Base-by-base conservation (phyloP, 2,329 filamentous ascomycete genomes). In the Monilinia aucupariae region DNA sequence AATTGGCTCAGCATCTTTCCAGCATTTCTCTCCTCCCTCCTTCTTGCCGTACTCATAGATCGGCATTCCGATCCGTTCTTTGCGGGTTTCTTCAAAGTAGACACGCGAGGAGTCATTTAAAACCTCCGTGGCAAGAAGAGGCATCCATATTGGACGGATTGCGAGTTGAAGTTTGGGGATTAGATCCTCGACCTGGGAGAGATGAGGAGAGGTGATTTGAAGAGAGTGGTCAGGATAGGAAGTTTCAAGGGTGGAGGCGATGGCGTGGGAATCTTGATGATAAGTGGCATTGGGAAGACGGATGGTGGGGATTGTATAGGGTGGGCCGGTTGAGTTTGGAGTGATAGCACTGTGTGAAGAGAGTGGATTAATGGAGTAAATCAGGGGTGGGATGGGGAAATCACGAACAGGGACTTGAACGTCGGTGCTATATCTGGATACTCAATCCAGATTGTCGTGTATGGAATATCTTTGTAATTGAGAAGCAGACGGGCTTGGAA, bases 361-460 rank as follows among this genome's bases (percentile, higher is more conserved):
- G 55, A 61, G 49, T 49, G 47, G 45, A 10, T 51, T 48, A 56
- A 47, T 53, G 60, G 48, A n/a, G 22, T 41, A 47, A 47, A 61
- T 41, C 41, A 20, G 39, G 51, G 34, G 13, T 8, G 17, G 20
- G 25, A 4, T 17, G 32, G n/a, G n/a, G 27, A 51, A 51, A 39
- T 41, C 2, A 73, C 79, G 68, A 69, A 85, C 83, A 84, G 77
- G 34, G 79, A 76, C 68, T 82, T 77, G 56, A 90, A 76, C 2
- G 74, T 81, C 1, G 82, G 74, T 63, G 78, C 80, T 64, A 91
- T 78, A 43, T 89, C 82, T 0, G 86, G 87, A 67, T 88, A 90
- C 70, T 89, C 85, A 20, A 85, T 75, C 85, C 86, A 90, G 79
- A 86, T 78, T 0, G 87, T 90, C 71, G 81, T 80, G 76, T 90